These are phyloP conservation scores for Solanum chacoense DNA, from an alignment of 305 asterid species.

Conservation along the genomic window DNA sequence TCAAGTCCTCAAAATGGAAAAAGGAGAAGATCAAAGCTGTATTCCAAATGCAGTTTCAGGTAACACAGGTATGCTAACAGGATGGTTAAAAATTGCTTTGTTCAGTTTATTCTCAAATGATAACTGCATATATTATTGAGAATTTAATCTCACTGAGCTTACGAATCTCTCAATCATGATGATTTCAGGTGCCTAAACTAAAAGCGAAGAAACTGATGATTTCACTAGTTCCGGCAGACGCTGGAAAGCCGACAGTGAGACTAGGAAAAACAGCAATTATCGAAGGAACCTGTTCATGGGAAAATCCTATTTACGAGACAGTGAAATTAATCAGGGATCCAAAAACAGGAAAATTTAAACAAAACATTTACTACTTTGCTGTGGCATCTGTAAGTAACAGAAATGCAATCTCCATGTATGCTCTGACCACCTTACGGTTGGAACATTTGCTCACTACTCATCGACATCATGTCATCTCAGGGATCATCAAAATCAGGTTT, in stretches of 20 bases:
- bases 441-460: neutral
- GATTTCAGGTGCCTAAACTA: constrained; percentile 75
- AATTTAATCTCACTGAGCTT: constrained; percentile 9
- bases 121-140: neutral
- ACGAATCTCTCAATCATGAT: neutral
- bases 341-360: constrained; percentile 62
- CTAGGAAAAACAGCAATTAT: constrained; percentile 58
- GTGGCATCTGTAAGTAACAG: constrained; percentile 62
- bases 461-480: constrained; percentile 26
- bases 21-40: constrained; percentile 81
- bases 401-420: neutral
- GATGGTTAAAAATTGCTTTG: neutral
- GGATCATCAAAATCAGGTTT: constrained; percentile 86
- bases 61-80: constrained; percentile 58
- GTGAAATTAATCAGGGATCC: constrained; percentile 61
- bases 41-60: constrained; percentile 77
- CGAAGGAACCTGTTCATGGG: constrained; percentile 87
- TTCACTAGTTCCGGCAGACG: constrained; percentile 80
- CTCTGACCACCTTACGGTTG: neutral
- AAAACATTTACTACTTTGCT: constrained; percentile 58
- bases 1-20: constrained; percentile 44
- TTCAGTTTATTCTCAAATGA: neutral
- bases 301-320: constrained; percentile 61
- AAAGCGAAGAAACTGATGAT: constrained; percentile 66
- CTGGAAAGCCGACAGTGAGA: constrained; percentile 73